Conservation (phyloP, 371 early-diverging fungal genomes). For the Mucor saturninus region DNA sequence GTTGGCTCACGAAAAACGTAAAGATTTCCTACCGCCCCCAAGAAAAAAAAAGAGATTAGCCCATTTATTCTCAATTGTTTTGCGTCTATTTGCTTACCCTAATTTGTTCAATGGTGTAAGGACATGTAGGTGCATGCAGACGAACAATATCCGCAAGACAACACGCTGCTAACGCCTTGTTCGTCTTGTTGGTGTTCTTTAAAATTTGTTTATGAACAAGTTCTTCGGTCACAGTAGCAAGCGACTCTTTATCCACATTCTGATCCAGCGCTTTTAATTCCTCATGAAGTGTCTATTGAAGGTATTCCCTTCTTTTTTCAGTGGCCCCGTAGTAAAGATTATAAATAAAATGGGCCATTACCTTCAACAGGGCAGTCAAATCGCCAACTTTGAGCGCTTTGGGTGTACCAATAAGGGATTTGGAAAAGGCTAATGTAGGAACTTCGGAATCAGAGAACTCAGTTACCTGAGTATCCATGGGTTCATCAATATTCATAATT, state of each 20-base stretch:
- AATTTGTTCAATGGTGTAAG: slow-evolving; percentile 62
- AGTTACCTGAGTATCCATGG: slow-evolving; percentile 20
- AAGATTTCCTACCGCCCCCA: slow-evolving; percentile 67
- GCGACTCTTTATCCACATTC: slow-evolving; percentile 50
- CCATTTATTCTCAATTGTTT: not conserved
- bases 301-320: not conserved
- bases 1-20: slow-evolving; percentile 75
- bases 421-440: slow-evolving; percentile 10
- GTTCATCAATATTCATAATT: slow-evolving; percentile 42
- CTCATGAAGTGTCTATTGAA: slow-evolving; percentile 33
- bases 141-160: slow-evolving; percentile 92
- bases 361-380: slow-evolving; percentile 25
- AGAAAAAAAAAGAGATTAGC: not conserved
- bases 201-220: slow-evolving; percentile 71
- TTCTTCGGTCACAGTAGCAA: slow-evolving; percentile 68
- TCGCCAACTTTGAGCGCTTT: slow-evolving; percentile 26
- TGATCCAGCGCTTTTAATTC: slow-evolving; percentile 41
- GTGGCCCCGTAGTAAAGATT: too few species aligned
- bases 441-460: slow-evolving; percentile 21
- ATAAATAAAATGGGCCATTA: not conserved
- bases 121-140: slow-evolving; percentile 92
- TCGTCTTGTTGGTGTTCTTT: slow-evolving; percentile 79
- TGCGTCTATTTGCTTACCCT: slow-evolving; percentile 56
- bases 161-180: slow-evolving; percentile 79
- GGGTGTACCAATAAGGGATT: slow-evolving; percentile 17